Base-by-base conservation (phyloP, 768 basidiomycete genomes). In the Lepiota venenata region DNA sequence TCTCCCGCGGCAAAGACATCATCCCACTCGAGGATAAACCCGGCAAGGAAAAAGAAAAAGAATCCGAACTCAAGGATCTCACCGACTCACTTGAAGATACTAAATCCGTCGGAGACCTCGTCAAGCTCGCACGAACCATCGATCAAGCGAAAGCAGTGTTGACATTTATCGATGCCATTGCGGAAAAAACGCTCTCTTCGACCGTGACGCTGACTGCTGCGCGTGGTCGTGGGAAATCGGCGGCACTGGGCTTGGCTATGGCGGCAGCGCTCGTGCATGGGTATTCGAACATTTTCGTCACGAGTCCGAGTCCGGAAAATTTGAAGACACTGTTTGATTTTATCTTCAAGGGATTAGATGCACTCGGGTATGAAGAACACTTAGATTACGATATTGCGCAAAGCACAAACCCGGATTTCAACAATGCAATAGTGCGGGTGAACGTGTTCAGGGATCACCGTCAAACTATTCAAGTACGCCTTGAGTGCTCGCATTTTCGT, bases 321-420 rank as follows among this genome's bases (percentile, higher is more conserved):
- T 74, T 99, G 73, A 95, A 90, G 74, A 98, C 96, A 0, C 67
- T 98, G n/a, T 99, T 98, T 64, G 93, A 98, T 55, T 98, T 99
- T 67, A 80, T 98, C 22, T 97, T 97, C 79, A 96, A 97, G 66
- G 97, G 96, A 1, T 74, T 99, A 74, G 96, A 98, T 65, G 88
- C 81, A 2, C 72, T 98, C 35, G 94, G 93, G 1, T 99, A 95
- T 64, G 94, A 98, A 69, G 97, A 98, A 66, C 96, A 98, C 71
- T 77, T 97, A 47, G 96, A 98, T 63, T 99, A 98, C 60, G 97
- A 98, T 63, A 93, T 98, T 57, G 83, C 88, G 35, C 93, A 96
- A 69, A 93, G 91, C 57, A 93, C 90, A n/a, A 92, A 92, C 66
- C 87, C 93, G 0, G 95, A 97, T 51, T 91, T 93, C 63, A 91